phyloP scores from a whole-genome alignment of 495 filamentous ascomycete species.

The Penicillium canariense region DNA sequence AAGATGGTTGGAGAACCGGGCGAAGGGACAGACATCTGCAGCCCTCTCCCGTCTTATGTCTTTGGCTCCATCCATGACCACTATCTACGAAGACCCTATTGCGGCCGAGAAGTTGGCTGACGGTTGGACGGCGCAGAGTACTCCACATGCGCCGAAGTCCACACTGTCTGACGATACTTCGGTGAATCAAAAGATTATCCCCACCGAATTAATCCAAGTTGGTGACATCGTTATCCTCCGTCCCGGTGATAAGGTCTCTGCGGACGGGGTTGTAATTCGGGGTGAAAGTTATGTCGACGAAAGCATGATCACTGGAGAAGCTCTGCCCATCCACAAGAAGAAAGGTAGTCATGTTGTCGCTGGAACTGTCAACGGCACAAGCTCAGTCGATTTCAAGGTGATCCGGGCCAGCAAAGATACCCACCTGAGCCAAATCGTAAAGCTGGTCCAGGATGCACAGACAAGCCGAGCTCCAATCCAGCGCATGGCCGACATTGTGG shows the following conservation, averaged over 20 bases:
- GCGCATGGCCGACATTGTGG: conserved; percentile 83
- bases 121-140: conserved; percentile 53
- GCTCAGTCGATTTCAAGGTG: conserved; percentile 88
- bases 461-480: conserved; percentile 94
- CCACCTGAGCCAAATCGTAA: conserved; percentile 96
- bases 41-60: conserved; percentile 95
- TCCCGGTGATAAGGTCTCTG: conserved; percentile 95
- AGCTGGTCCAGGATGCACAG: conserved; percentile 93
- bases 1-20: conserved; percentile 88
- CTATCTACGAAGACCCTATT: conserved; percentile 95
- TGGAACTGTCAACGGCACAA: conserved; percentile 95
- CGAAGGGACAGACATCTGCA: conserved; percentile 95
- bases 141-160: conserved; percentile 41
- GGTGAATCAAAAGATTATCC: conserved; percentile 74
- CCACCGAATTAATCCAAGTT: conserved; percentile 92
- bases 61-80: conserved; percentile 92
- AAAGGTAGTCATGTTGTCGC: conserved; percentile 80
- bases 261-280: conserved; percentile 81
- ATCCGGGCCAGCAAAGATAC: conserved; percentile 92
- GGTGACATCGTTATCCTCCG: conserved; percentile 90
- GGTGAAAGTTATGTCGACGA: conserved; percentile 95
- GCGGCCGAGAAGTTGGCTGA: conserved; percentile 88
- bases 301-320: conserved; percentile 98
- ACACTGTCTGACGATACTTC: conserved; percentile 52
- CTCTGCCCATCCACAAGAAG: conserved; percentile 85